phyloP scores from a whole-genome alignment of 331 rosid species.

The Quercus tomentella region DNA sequence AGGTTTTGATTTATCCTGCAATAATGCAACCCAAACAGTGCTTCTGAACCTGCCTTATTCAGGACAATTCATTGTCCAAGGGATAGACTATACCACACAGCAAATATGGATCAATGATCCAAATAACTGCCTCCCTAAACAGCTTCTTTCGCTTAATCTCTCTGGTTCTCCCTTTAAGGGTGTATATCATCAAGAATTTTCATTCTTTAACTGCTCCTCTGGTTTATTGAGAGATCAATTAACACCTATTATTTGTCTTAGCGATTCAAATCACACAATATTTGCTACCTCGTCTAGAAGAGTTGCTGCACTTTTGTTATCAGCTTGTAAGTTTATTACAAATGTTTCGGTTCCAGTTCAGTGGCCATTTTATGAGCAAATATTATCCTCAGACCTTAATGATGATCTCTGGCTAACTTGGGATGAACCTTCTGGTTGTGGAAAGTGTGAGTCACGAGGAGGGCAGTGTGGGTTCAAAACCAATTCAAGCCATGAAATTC shows the following conservation, averaged over 20 bases:
- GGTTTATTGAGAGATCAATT: conserved; percentile 22
- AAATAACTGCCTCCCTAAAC: conserved; percentile 51
- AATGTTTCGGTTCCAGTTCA: conserved; percentile 42
- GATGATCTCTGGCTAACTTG: conserved; percentile 45
- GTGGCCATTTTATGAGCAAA: conserved; percentile 26
- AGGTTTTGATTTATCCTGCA: conserved; percentile 55
- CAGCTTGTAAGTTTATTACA: conserved; percentile 25
- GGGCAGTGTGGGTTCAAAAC: conserved; percentile 48
- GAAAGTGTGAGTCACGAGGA: conserved; percentile 48
- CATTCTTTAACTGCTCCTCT: conserved; percentile 63
- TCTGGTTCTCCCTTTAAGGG: conserved; percentile 46
- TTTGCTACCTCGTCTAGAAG: conserved; percentile 46
- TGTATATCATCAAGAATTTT: conserved; percentile 29
- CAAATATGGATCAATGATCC: conserved; percentile 70
- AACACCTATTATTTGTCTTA: conserved; percentile 53
- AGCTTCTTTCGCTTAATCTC: conserved; percentile 46
- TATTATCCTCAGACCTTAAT: conserved; percentile 36
- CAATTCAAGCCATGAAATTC: conserved; percentile 27
- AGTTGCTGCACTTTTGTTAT: conserved; percentile 20
- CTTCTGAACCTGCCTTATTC: conserved; percentile 44
- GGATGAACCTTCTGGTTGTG: conserved; percentile 54
- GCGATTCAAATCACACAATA: conserved; percentile 27
- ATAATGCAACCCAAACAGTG: conserved; percentile 18
- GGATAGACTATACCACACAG: conserved; percentile 53
- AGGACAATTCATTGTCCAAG: conserved; percentile 34